Percentiles rank a stretch among this genome's conserved stretches.
Conservation (phyloP, 2,329 filamentous ascomycete species). For the Cladosporium sp. region DNA sequence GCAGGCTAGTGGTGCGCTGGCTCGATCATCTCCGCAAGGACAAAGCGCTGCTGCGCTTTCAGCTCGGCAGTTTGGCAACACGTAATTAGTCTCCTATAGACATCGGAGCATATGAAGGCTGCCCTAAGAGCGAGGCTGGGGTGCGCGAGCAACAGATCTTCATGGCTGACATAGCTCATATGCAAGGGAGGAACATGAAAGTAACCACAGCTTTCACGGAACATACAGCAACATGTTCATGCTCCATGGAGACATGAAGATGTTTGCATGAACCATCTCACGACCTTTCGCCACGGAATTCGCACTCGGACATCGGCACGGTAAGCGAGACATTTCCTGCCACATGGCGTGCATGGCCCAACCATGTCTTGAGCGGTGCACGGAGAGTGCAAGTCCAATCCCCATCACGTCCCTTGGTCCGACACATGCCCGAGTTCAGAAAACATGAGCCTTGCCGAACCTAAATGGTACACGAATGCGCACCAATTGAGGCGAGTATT, state of each 20-base stretch:
- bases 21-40: not conserved
- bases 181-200: not conserved
- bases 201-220: not conserved
- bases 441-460: not conserved
- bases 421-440: not conserved
- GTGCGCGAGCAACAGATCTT: not conserved
- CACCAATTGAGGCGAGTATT: not conserved
- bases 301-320: not conserved
- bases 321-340: conserved; percentile 4
- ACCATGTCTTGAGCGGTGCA: conserved; percentile 1
- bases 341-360: not conserved
- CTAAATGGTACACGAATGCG: not conserved
- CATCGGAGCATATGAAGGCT: not conserved
- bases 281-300: not conserved
- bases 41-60: not conserved
- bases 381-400: not conserved
- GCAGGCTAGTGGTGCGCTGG: not conserved
- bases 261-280: not conserved
- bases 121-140: not conserved
- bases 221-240: not conserved
- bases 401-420: not conserved
- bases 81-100: not conserved
- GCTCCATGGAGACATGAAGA: not conserved
- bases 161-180: not conserved
- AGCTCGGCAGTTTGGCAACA: not conserved